These are phyloP conservation scores for Salix dunnii DNA, from an alignment of 345 rosid genomes.

Conservation along the genomic window DNA sequence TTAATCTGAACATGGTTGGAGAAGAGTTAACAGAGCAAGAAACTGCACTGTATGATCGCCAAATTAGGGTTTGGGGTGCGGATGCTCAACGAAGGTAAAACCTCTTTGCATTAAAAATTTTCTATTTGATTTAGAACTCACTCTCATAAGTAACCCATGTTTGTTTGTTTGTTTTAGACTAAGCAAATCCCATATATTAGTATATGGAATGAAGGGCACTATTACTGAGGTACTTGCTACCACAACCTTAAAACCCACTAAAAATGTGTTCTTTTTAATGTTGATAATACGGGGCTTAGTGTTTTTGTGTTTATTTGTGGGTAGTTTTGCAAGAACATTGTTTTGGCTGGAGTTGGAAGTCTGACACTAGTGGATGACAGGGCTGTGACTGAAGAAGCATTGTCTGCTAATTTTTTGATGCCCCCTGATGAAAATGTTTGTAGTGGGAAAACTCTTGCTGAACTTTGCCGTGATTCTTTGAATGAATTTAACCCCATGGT, in stretches of 20 bases:
- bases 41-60: constrained; percentile 89
- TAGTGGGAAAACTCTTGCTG: constrained; percentile 67
- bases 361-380: constrained; percentile 82
- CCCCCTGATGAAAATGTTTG: constrained; percentile 52
- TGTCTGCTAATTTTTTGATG: constrained; percentile 74
- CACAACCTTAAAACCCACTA: not conserved
- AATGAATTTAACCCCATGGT: constrained; percentile 95
- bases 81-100: constrained; percentile 85
- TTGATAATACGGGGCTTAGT: not conserved
- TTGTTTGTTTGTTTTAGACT: constrained; percentile 44
- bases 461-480: constrained; percentile 76
- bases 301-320: constrained; percentile 5
- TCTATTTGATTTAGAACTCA: not conserved
- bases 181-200: constrained; percentile 75
- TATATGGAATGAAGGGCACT: constrained; percentile 77
- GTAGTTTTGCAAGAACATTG: constrained; percentile 97
- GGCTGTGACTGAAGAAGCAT: constrained; percentile 48
- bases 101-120: not conserved
- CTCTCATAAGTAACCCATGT: not conserved
- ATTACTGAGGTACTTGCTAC: constrained; percentile 62
- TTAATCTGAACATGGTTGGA: constrained; percentile 55
- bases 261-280: not conserved
- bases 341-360: constrained; percentile 88
- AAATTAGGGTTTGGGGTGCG: constrained; percentile 99
- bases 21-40: constrained; percentile 96